Evolutionary conservation across 148 eudicot species (phyloP).

Genomic region (Chenopodium formosanum): DNA sequence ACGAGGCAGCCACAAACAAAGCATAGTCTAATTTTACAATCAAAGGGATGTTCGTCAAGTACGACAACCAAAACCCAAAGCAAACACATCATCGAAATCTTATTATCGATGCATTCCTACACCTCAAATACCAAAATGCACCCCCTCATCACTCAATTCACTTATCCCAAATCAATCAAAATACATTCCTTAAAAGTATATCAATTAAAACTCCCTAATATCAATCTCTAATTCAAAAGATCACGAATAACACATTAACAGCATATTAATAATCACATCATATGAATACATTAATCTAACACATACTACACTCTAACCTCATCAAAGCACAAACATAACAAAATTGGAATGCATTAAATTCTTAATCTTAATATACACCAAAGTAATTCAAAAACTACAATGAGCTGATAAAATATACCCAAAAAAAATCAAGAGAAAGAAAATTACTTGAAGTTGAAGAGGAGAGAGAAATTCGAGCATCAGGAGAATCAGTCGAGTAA

Average conservation of each 20-base stretch:
- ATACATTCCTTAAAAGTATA: background rate
- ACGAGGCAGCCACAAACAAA: background rate
- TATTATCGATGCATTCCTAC: background rate
- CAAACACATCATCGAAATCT: background rate
- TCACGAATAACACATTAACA: no score
- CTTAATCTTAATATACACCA: no score
- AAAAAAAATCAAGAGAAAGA: no score
- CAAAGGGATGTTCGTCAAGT: background rate
- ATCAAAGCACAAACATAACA: background rate
- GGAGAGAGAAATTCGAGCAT: slow-evolving; percentile 30
- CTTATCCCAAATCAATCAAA: background rate
- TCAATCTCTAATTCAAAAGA: background rate
- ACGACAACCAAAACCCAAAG: background rate
- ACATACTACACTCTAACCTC: background rate
- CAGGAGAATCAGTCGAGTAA: slow-evolving; percentile 39
- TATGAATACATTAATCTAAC: no score
- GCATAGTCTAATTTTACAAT: background rate
- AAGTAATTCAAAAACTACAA: no score
- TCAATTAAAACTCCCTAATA: background rate
- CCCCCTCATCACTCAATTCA: background rate
- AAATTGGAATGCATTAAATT: no score
- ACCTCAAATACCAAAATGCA: background rate
- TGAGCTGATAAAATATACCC: no score
- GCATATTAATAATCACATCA: background rate
- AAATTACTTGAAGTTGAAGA: slow-evolving; percentile 25